phyloP scores from a whole-genome alignment of 805 yeast species.

The Kodamaea kaohsiungensis region DNA sequence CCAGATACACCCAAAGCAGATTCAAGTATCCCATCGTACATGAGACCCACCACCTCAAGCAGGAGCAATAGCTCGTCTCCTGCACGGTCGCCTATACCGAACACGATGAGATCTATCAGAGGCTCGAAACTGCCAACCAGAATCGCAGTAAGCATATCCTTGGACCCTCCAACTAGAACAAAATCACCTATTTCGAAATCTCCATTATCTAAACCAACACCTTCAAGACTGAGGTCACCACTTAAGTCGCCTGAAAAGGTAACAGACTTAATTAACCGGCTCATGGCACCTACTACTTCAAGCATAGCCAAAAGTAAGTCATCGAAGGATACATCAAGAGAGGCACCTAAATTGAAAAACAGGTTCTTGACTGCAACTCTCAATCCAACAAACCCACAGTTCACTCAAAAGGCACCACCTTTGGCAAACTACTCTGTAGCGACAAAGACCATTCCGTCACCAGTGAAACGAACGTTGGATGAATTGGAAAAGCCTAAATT shows the following conservation, averaged over 20 bases:
- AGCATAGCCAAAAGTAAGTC: constrained; percentile 28
- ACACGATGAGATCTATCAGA: neutral
- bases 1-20: neutral
- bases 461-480: constrained; percentile 13
- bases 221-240: neutral
- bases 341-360: constrained; percentile 21
- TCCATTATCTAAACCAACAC: neutral
- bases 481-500: constrained; percentile 13
- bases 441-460: constrained; percentile 14
- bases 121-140: neutral
- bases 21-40: constrained; percentile 8
- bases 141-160: neutral
- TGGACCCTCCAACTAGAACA: neutral
- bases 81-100: neutral
- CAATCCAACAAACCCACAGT: constrained; percentile 30
- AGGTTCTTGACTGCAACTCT: constrained; percentile 38
- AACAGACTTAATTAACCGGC: constrained; percentile 18
- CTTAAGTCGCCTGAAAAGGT: constrained; percentile 9
- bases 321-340: constrained; percentile 6
- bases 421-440: constrained; percentile 11
- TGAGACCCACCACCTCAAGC: constrained; percentile 8
- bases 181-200: constrained; percentile 1
- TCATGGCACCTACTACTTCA: constrained; percentile 32
- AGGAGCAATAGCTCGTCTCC: constrained; percentile 7
- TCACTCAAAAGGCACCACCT: constrained; percentile 19